These are phyloP conservation scores for Climacium dendroides DNA, from an alignment of 225 moss, liverwort and hornwort genomes.

Conservation along the genomic window DNA sequence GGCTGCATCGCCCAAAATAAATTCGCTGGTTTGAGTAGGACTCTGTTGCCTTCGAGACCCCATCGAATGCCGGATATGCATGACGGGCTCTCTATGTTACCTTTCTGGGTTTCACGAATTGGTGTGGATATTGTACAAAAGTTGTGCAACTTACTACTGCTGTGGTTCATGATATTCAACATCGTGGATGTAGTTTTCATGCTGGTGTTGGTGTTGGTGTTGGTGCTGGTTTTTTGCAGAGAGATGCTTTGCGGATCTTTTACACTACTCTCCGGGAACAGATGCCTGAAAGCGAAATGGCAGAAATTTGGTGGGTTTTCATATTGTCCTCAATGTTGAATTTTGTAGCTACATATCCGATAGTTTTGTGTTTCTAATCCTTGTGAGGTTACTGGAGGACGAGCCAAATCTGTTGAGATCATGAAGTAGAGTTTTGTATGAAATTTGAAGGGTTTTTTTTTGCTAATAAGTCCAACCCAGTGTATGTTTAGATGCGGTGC, in stretches of 20 bases:
- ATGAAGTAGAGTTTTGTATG: background rate
- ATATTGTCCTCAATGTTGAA: background rate
- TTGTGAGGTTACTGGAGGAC: background rate
- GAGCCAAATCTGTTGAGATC: background rate
- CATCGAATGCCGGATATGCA: background rate
- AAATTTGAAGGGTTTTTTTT: no score
- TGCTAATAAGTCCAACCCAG: background rate
- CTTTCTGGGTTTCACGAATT: background rate
- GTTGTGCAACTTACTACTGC: background rate
- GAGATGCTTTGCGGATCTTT: constrained; percentile 45
- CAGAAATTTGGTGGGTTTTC: constrained; percentile 31
- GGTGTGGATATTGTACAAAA: background rate
- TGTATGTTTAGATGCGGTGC: background rate
- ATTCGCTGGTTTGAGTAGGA: background rate
- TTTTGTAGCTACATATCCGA: background rate
- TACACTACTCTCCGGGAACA: constrained; percentile 46
- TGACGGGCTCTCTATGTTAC: background rate
- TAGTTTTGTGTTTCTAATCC: background rate
- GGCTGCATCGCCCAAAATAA: background rate
- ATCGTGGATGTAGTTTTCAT: background rate
- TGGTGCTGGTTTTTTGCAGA: constrained; percentile 22
- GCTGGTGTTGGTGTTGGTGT: background rate
- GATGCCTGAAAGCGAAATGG: constrained; percentile 49
- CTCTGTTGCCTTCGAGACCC: background rate
- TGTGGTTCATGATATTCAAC: background rate